Base-by-base conservation (phyloP, 1,139 yeast species). In the Magnusiomyces fungicola region DNA sequence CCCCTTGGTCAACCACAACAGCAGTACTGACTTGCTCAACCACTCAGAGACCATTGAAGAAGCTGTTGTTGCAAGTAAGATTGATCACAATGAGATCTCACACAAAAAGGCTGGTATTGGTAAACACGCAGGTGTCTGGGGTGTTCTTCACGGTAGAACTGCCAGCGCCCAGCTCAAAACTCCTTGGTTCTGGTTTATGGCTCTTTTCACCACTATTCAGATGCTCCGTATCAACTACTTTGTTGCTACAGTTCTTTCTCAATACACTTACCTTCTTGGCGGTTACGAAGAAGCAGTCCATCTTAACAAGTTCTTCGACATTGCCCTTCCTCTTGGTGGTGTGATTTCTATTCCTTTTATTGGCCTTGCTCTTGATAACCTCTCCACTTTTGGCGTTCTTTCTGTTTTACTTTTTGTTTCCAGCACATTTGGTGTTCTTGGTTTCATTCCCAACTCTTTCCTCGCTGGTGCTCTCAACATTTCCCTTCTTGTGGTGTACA, bases 201-300 rank as follows among this genome's bases (percentile, higher is more conserved):
- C 87, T 22, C 62, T 79, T 3, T 87, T 88, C 66, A 84, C 96
- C 4, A 78, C 90, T 1, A 76, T 88, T 50, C 95, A 88, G 66
- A 88, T 89, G 96, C 74, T 90, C 48, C 75, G 96, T 63, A 84
- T 89, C 57, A 90, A 90, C 68, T 89, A 84, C 66, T 90, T 87
- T 66, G 94, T 90, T 47, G 96, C 96, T 5, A 87, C 97, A 0
- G 72, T 90, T 41, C 78, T 80, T 58, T 71, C 94, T 0, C 96
- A 88, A 68, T 90, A 86, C 69, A 73, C 74, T 33, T 89, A 72
- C 61, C 72, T 88, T 53, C 74, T 87, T 50, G 78, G 75, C 16
- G 70, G 76, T 53, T 75, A 73, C 41, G 73, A 70, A 6, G 55
- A 70, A 16, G 92, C 95, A 0, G 68, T 74, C 29, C 58, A 63